Evolutionary conservation across 768 basidiomycete genomes (phyloP).

Genomic region (Epithele typhae): DNA sequence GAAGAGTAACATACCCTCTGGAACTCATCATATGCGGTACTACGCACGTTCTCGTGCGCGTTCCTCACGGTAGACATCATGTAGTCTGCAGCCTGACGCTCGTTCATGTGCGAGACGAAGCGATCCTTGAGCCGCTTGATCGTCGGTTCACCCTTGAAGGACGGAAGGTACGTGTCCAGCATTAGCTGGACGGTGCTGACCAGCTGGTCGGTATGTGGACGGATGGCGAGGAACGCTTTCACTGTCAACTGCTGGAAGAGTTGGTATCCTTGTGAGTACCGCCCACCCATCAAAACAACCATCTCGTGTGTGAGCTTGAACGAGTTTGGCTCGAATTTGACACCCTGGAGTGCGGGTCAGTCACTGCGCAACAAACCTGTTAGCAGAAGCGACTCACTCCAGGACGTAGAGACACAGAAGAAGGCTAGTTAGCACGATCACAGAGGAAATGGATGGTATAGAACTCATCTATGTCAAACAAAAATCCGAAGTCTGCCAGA

Average conservation of each 20-base stretch:
- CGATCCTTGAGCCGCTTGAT: conserved; percentile 84
- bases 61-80: conserved; percentile 89
- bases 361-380: not conserved
- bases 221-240: conserved; percentile 94
- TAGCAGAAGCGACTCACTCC: conserved; percentile 45
- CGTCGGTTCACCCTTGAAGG: conserved; percentile 94
- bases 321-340: conserved; percentile 97
- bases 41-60: conserved; percentile 92
- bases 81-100: conserved; percentile 89
- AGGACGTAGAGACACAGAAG: conserved; percentile 45
- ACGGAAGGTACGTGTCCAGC: conserved; percentile 92
- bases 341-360: conserved; percentile 51
- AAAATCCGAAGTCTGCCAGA: conserved; percentile 88
- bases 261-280: conserved; percentile 90
- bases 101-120: conserved; percentile 77
- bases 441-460: conserved; percentile 1
- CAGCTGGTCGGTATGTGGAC: conserved; percentile 91
- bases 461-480: conserved; percentile 98
- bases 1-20: conserved; percentile 58
- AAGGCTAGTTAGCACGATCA: conserved; percentile 24
- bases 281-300: conserved; percentile 96
- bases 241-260: conserved; percentile 91
- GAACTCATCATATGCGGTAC: conserved; percentile 94
- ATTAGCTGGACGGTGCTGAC: conserved; percentile 87
- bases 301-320: conserved; percentile 99